phyloP scores from a whole-genome alignment of 805 yeast genomes.

The Hanseniaspora mollemarum region DNA sequence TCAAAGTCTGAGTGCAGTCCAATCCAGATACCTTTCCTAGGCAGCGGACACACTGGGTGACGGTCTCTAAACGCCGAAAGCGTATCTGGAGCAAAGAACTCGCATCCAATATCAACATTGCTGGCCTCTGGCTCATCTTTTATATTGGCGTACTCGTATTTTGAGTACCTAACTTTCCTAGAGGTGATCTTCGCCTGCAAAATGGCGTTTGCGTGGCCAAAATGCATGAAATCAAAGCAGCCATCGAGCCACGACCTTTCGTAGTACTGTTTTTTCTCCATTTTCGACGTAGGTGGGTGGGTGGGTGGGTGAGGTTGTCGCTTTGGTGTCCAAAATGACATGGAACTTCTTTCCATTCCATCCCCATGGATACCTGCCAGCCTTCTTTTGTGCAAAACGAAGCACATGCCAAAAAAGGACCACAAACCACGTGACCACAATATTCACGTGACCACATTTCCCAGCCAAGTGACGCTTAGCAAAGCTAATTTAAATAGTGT shows the following conservation, averaged over 20 bases:
- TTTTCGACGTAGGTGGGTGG: too few relatives aligned
- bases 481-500: too few relatives aligned
- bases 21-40: slow-evolving; percentile 18
- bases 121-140: background rate
- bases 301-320: too few relatives aligned
- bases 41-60: background rate
- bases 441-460: too few relatives aligned
- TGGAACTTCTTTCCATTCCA: too few relatives aligned
- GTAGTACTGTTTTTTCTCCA: slow-evolving; percentile 9
- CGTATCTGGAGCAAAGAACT: slow-evolving; percentile 8
- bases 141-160: background rate
- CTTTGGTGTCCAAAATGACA: too few relatives aligned
- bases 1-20: slow-evolving; percentile 93
- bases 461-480: too few relatives aligned
- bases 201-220: slow-evolving; percentile 96
- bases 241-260: slow-evolving; percentile 88
- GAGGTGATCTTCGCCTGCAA: slow-evolving; percentile 83
- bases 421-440: too few relatives aligned
- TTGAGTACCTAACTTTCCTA: slow-evolving; percentile 47
- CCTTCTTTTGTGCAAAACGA: too few relatives aligned
- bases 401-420: too few relatives aligned
- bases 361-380: too few relatives aligned
- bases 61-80: background rate
- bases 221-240: slow-evolving; percentile 95
- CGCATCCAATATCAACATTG: background rate